These are phyloP conservation scores for Trametes cingulata DNA, from an alignment of 768 basidiomycete species.

Conservation along the genomic window DNA sequence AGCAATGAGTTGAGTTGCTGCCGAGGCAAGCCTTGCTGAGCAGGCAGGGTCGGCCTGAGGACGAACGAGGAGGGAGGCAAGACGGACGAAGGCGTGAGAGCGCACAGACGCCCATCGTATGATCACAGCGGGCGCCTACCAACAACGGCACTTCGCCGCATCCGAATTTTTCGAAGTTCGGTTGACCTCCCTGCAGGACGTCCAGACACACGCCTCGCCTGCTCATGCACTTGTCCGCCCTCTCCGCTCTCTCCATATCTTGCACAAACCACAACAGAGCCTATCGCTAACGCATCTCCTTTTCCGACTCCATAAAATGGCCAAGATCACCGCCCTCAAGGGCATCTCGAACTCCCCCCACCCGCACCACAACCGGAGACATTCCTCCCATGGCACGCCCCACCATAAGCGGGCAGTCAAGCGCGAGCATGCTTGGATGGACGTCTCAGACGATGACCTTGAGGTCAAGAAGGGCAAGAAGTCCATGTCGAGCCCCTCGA, in stretches of 20 bases:
- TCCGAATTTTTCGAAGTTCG: not conserved
- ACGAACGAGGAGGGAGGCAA: not conserved
- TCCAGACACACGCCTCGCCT: not conserved
- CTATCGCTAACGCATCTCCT: not conserved
- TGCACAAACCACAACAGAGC: constrained; percentile 12
- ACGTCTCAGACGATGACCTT: constrained; percentile 33
- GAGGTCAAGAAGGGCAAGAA: constrained; percentile 17
- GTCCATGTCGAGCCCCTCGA: not conserved
- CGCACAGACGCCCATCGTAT: constrained; percentile 1
- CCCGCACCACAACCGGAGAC: constrained; percentile 1
- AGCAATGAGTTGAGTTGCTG: not conserved
- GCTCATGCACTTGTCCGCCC: constrained; percentile 8
- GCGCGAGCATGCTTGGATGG: constrained; percentile 28
- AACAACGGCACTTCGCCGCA: not conserved
- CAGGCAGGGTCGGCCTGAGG: not conserved
- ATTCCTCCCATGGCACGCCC: constrained; percentile 7
- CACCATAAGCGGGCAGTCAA: constrained; percentile 20
- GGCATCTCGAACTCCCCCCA: constrained; percentile 21
- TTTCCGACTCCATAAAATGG: not conserved
- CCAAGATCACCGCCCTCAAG: constrained; percentile 23
- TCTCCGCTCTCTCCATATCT: not conserved
- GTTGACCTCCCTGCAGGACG: not conserved
- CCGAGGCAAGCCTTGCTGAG: not conserved
- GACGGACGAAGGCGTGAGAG: not conserved
- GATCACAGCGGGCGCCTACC: not conserved